phyloP scores from a whole-genome alignment of 345 rosid species.

The Eucalyptus marginata region DNA sequence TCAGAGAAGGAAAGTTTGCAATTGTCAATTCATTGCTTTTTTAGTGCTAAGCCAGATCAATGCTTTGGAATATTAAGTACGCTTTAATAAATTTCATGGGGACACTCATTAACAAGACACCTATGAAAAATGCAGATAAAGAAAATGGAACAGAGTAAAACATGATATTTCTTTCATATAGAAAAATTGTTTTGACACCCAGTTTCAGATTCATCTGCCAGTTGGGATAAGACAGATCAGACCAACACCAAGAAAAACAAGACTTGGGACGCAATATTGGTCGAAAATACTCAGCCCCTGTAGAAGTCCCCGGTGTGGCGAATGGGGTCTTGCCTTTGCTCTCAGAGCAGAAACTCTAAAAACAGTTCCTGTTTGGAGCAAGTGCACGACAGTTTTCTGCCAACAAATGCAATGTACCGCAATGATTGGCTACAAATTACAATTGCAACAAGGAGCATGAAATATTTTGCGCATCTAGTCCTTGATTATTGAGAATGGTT shows the following conservation, averaged over 20 bases:
- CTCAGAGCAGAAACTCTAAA: neutral
- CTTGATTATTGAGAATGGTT: neutral
- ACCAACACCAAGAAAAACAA: neutral
- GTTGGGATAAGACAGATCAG: neutral
- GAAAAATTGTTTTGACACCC: neutral
- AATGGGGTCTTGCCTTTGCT: neutral
- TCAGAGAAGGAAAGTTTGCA: neutral
- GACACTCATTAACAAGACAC: neutral
- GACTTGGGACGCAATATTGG: neutral
- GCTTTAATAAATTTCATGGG: neutral
- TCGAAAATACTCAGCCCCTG: neutral
- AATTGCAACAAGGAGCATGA: neutral
- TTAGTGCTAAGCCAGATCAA: neutral
- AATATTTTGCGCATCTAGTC: neutral
- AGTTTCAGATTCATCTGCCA: neutral
- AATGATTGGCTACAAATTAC: neutral
- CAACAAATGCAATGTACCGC: neutral
- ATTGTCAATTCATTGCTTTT: neutral
- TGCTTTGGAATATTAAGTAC: neutral
- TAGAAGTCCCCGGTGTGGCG: neutral
- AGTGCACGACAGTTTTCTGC: neutral
- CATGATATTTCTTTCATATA: neutral
- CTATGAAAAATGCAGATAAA: neutral
- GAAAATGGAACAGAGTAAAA: neutral
- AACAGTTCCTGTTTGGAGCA: neutral